Conservation (phyloP, 306 rosid species). For the Medicago lupulina region DNA sequence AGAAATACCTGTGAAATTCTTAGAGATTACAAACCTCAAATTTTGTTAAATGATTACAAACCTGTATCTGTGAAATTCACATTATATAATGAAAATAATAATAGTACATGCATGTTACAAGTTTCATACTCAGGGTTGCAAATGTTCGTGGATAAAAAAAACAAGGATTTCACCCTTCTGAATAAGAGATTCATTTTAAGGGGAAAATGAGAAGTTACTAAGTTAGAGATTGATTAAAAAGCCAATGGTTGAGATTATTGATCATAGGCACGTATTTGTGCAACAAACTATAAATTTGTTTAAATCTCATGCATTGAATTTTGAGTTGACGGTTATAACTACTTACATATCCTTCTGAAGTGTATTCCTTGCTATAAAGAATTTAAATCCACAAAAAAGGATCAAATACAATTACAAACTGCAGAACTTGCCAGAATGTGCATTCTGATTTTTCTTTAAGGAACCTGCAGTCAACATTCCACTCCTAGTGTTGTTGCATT, state of each 20-base stretch:
- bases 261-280: conserved; percentile 12
- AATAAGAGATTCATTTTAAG: conserved; percentile 11
- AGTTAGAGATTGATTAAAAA: background rate
- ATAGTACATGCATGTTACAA: background rate
- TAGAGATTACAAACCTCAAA: conserved; percentile 36
- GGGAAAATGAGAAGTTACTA: background rate
- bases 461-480: conserved; percentile 43
- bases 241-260: background rate
- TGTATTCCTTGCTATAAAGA: background rate
- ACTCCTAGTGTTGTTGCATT: conserved; percentile 49
- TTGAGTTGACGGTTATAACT: background rate
- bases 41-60: background rate
- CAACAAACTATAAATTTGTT: background rate
- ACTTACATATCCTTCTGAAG: background rate
- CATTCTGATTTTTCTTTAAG: conserved; percentile 61
- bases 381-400: background rate
- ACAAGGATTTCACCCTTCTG: conserved; percentile 13
- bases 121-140: conserved; percentile 32
- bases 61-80: background rate
- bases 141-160: conserved; percentile 11
- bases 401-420: conserved; percentile 12
- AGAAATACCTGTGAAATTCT: conserved; percentile 15
- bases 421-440: conserved; percentile 56
- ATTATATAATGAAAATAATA: conserved; percentile 7
- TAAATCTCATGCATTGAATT: background rate